A percentile compares a stretch with the other conserved stretches of the same genome.
phyloP scores from a whole-genome alignment of 2,329 filamentous ascomycete genomes.

The Zasmidium cellare region DNA sequence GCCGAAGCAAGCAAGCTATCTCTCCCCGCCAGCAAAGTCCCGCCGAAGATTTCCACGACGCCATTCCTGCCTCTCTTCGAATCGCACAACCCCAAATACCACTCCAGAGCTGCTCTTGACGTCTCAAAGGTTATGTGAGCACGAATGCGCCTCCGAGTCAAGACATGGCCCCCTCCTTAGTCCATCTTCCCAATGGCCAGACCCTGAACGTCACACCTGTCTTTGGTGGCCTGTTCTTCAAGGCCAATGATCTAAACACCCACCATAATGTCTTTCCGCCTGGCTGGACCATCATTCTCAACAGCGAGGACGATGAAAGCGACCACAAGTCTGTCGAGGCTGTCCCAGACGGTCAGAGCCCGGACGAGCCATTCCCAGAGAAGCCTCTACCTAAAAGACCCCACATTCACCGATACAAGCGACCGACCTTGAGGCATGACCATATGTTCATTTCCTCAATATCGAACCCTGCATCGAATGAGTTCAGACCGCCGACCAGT shows the following conservation, averaged over 20 bases:
- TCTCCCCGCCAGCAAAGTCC: not conserved
- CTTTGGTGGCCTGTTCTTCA: conserved; percentile 91
- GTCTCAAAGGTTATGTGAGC: not conserved
- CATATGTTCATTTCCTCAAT: conserved; percentile 90
- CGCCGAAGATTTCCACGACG: not conserved
- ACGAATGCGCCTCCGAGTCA: not conserved
- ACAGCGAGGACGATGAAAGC: conserved; percentile 60
- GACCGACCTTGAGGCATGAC: conserved; percentile 76
- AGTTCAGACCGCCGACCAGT: conserved; percentile 77
- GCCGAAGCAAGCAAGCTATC: not conserved
- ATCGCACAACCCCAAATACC: not conserved
- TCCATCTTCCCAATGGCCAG: conserved; percentile 86
- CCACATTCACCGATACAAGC: conserved; percentile 65
- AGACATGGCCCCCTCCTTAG: conserved; percentile 47
- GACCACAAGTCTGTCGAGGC: conserved; percentile 24
- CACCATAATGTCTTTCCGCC: conserved; percentile 73
- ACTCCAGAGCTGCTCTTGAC: not conserved
- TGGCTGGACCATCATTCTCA: conserved; percentile 87
- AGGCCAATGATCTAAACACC: conserved; percentile 70
- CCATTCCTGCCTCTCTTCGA: not conserved
- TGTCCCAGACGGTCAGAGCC: conserved; percentile 13
- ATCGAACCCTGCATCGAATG: conserved; percentile 75
- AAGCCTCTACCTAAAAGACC: conserved; percentile 30
- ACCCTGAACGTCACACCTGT: conserved; percentile 78
- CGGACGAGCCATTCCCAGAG: conserved; percentile 12